Percentiles rank a stretch among this genome's conserved stretches.
phyloP scores from a whole-genome alignment of 2,329 filamentous ascomycete genomes.

The Ophiostoma angusticollis region DNA sequence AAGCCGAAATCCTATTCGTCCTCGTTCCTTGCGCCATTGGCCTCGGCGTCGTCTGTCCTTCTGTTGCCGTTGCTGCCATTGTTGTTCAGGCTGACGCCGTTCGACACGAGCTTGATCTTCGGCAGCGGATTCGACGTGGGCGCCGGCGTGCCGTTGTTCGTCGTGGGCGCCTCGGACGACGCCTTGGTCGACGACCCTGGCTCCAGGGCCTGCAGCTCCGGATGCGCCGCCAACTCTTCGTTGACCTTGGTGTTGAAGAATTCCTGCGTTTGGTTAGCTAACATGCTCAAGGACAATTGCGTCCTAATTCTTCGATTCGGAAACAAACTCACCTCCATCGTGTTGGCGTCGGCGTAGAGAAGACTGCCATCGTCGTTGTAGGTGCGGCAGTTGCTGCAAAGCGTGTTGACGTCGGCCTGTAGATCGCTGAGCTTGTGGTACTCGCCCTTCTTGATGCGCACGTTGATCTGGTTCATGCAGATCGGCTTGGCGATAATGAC shows the following conservation, averaged over 20 bases:
- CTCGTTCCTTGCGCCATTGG: slow-evolving; percentile 6
- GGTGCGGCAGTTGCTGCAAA: slow-evolving; percentile 83
- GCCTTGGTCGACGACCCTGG: slow-evolving; percentile 20
- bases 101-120: slow-evolving; percentile 18
- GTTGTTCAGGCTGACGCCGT: slow-evolving; percentile 9
- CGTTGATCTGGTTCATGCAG: slow-evolving; percentile 89
- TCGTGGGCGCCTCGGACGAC: slow-evolving; percentile 29
- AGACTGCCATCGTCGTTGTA: slow-evolving; percentile 96
- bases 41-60: slow-evolving; percentile 1
- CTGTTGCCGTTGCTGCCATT: slow-evolving; percentile 2
- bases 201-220: slow-evolving; percentile 18
- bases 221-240: slow-evolving; percentile 18
- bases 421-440: slow-evolving; percentile 74
- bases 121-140: slow-evolving; percentile 9
- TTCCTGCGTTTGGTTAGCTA: slow-evolving; percentile 27
- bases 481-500: slow-evolving; percentile 85
- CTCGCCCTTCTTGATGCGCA: slow-evolving; percentile 91
- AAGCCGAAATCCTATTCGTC: slow-evolving; percentile 4
- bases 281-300: too few species aligned
- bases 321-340: slow-evolving; percentile 66
- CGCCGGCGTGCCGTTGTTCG: slow-evolving; percentile 18
- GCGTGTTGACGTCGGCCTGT: slow-evolving; percentile 65
- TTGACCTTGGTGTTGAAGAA: slow-evolving; percentile 42
- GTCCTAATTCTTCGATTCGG: too few species aligned
- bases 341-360: slow-evolving; percentile 81